Conservation (phyloP, 176 grass and related monocot genomes). For the Triticum monococcum region DNA sequence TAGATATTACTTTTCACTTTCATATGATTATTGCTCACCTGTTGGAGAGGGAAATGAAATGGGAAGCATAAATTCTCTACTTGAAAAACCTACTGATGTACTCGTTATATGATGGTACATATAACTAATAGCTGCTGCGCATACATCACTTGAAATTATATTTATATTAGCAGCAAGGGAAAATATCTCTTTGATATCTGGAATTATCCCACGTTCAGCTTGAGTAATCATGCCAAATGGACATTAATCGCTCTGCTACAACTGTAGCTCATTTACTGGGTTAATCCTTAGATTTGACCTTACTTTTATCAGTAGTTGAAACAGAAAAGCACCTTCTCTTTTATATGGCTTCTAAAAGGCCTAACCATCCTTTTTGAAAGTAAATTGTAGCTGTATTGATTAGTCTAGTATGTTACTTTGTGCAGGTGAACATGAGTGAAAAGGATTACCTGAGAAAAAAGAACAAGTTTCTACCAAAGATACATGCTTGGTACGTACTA, state of each 20-base stretch:
- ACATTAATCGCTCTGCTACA: not conserved
- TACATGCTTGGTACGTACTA: slow-evolving; percentile 92
- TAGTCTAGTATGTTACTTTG: slow-evolving; percentile 25
- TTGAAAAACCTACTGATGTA: not conserved
- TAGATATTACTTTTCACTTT: not conserved
- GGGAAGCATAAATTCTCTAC: not conserved
- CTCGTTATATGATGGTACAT: not conserved
- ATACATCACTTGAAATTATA: not conserved
- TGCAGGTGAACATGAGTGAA: slow-evolving; percentile 99
- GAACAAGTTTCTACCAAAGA: slow-evolving; percentile 98
- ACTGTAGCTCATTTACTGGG: not conserved
- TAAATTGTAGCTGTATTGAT: slow-evolving; percentile 5
- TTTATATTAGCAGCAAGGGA: not conserved
- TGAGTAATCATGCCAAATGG: not conserved
- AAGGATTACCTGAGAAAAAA: slow-evolving; percentile 98
- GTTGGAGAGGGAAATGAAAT: not conserved
- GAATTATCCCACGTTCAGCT: not conserved
- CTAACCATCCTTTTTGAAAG: not conserved
- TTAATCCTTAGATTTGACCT: slow-evolving; percentile 1
- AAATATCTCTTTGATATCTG: not conserved
- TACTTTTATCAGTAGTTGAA: not conserved
- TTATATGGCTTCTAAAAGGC: not conserved
- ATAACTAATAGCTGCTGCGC: not conserved
- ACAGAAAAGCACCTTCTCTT: not conserved
- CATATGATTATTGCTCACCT: not conserved